Evolutionary conservation across 768 basidiomycete species (phyloP), one percentile per base, ranked within the genome.

Genomic region (Naematelia encephala): DNA sequence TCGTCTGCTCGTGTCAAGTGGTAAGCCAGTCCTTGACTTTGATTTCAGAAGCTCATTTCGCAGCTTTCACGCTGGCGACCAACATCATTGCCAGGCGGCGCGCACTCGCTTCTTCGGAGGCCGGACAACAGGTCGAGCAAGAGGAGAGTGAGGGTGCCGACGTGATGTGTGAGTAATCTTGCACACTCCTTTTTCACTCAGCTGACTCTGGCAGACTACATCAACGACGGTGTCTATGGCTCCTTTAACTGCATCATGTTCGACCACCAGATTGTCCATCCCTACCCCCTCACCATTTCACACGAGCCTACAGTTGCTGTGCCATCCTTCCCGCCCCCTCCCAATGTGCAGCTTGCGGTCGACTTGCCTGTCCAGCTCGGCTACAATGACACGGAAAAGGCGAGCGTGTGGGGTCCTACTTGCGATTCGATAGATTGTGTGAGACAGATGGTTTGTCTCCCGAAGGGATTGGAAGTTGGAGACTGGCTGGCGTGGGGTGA

Each of bases 141-240:
- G 77, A 71, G 58, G 79, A 82, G 53, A 82, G 67, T 23, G 68
- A 74, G 60, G 67, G 67, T 52, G 72, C 86, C 2, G 81, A 80
- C 61, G 87, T 91, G 66, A 99, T 97, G 94, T 96, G 92, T 96
- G 79, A 77, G 92, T 84, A 16, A 2, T 0, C 4, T 21, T 10
- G 19, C 29, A n/a, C 11, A 14, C 1, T 21, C 14, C 5, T 10
- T 2, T 28, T 4, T 22, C 4, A 3, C 3, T 10, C 0, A 26
- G 57, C 54, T 57, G 54, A 57, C 47, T 23, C 25, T 5, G 30
- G 29, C 77, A 96, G 92, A 97, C 81, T 98, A 98, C 81, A 91
- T 98, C 84, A 98, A 97, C 80, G 94, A 98, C 77, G 96, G 96
- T 45, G 91, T 99, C 42, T 99, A 99, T 77, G 92, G 94, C 51